These are phyloP conservation scores for Leccinum ponderosum DNA, from an alignment of 1,284 basidiomycete genomes.

Conservation along the genomic window DNA sequence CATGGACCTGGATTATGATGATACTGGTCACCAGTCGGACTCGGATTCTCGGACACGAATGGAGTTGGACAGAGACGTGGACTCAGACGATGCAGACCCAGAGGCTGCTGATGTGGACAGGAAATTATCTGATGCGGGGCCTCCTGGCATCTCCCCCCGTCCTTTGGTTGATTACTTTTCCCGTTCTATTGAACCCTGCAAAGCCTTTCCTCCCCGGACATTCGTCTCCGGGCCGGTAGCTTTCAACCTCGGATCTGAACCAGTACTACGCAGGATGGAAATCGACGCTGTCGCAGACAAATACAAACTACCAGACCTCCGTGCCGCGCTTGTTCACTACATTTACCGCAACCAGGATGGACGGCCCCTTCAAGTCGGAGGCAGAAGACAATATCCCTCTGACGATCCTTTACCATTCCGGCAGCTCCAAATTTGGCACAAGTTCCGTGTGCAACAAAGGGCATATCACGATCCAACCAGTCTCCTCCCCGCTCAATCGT, in stretches of 20 bases:
- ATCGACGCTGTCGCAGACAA: not conserved
- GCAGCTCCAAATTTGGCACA: not conserved
- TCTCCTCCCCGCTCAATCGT: not conserved
- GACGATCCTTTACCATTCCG: not conserved
- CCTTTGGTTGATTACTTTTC: not conserved
- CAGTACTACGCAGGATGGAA: not conserved
- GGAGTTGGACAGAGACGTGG: not conserved
- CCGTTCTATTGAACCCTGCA: not conserved
- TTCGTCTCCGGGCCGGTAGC: not conserved
- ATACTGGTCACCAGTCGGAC: not conserved
- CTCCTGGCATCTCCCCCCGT: not conserved
- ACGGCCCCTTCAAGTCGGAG: not conserved
- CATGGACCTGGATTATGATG: not conserved
- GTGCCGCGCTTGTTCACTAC: not conserved
- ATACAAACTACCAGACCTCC: not conserved
- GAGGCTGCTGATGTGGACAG: not conserved
- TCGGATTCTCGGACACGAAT: not conserved
- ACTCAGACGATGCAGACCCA: not conserved
- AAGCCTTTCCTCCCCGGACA: not conserved
- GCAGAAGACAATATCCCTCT: not conserved
- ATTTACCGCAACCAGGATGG: not conserved
- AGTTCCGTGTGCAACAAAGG: not conserved
- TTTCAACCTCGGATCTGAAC: not conserved
- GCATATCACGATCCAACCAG: not conserved
- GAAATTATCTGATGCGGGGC: not conserved